Conservation (phyloP, 164 flowering plant species). For the Warburgia ugandensis region DNA sequence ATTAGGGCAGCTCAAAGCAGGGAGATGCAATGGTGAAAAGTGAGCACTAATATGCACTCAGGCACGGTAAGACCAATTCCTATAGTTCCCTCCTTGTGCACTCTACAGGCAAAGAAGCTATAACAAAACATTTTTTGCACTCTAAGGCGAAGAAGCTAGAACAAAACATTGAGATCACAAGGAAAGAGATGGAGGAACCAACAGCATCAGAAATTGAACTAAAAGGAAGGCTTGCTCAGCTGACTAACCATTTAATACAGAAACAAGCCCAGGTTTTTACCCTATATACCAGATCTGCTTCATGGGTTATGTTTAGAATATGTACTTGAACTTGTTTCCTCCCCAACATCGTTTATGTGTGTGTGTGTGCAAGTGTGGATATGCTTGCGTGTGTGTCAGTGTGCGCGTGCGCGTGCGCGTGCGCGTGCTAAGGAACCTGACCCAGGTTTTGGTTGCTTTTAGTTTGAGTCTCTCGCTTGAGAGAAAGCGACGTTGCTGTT, state of each 20-base stretch:
- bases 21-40: too few relatives aligned
- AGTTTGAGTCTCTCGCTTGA: conserved; percentile 91
- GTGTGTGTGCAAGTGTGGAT: neutral
- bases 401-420: too few relatives aligned
- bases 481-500: conserved; percentile 77
- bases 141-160: conserved; percentile 75
- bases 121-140: too few relatives aligned
- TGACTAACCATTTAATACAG: conserved; percentile 92
- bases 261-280: conserved; percentile 87
- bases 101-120: too few relatives aligned
- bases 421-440: neutral
- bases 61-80: too few relatives aligned
- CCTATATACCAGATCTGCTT: neutral
- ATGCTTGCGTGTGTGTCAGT: neutral
- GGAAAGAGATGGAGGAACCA: conserved; percentile 66
- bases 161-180: conserved; percentile 48
- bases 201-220: conserved; percentile 90
- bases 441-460: neutral
- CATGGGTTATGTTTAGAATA: neutral
- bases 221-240: conserved; percentile 74
- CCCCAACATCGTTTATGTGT: neutral
- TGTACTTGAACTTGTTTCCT: neutral
- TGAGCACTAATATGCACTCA: too few relatives aligned
- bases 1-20: too few relatives aligned
- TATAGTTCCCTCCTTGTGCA: too few relatives aligned